Conservation (phyloP, 352 stramenopile species). For the Aphanomyces astaci region DNA sequence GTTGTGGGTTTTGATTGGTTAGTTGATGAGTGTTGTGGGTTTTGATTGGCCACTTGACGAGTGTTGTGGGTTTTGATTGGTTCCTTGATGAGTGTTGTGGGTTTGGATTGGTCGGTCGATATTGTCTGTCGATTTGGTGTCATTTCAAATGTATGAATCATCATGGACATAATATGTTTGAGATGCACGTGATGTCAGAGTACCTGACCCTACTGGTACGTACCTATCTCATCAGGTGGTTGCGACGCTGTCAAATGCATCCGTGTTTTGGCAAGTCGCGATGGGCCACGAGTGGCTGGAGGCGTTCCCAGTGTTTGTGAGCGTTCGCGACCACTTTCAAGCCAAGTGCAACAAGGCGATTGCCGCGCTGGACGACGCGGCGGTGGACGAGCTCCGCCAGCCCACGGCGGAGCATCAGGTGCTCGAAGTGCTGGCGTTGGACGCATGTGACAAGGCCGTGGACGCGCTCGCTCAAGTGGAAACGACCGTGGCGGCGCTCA, state of each 20-base stretch:
- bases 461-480: not conserved
- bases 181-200: too few relatives aligned
- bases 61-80: too few relatives aligned
- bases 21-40: too few relatives aligned
- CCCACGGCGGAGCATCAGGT: slow-evolving; percentile 9
- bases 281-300: not conserved
- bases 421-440: not conserved
- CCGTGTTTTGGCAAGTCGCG: not conserved
- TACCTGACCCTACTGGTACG: too few relatives aligned
- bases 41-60: too few relatives aligned
- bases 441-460: slow-evolving; percentile 8
- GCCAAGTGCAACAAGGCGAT: slow-evolving; percentile 11
- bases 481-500: not conserved
- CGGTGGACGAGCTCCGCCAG: not conserved
- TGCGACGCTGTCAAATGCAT: slow-evolving; percentile 4
- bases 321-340: not conserved
- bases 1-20: too few relatives aligned
- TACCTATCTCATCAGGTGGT: not conserved
- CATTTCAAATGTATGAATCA: too few relatives aligned
- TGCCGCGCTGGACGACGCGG: not conserved
- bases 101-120: too few relatives aligned
- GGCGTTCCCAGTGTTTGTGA: not conserved
- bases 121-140: too few relatives aligned
- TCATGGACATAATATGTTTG: too few relatives aligned
- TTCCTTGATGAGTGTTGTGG: too few relatives aligned